Conservation (phyloP, 1,139 yeast genomes). For the Yamadazyma friedrichii region DNA sequence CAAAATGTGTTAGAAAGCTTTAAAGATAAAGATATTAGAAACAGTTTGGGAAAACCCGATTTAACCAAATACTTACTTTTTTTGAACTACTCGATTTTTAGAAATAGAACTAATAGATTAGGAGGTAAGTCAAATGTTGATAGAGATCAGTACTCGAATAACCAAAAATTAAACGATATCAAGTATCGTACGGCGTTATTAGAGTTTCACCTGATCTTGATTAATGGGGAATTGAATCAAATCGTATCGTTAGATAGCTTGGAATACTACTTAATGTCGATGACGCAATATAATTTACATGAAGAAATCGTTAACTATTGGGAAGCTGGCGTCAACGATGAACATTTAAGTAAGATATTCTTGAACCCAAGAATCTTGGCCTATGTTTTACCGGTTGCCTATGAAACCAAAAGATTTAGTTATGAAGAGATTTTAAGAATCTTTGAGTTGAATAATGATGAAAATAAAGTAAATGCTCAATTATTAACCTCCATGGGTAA, state of each 20-base stretch:
- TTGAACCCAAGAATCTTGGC: slow-evolving; percentile 64
- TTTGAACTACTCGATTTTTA: slow-evolving; percentile 28
- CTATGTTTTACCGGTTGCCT: slow-evolving; percentile 67
- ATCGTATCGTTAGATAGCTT: slow-evolving; percentile 22
- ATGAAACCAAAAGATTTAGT: slow-evolving; percentile 56
- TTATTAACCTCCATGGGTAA: slow-evolving; percentile 40
- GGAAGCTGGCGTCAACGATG: slow-evolving; percentile 44
- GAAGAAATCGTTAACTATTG: slow-evolving; percentile 39
- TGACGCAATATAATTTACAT: slow-evolving; percentile 36
- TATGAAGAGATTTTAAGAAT: slow-evolving; percentile 54
- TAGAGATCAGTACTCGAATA: slow-evolving; percentile 33
- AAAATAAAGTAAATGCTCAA: slow-evolving; percentile 21
- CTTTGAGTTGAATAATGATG: slow-evolving; percentile 34
- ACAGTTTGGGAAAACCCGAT: slow-evolving; percentile 24
- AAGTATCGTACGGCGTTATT: slow-evolving; percentile 35
- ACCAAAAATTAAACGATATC: slow-evolving; percentile 28
- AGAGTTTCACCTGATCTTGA: slow-evolving; percentile 30
- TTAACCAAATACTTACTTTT: slow-evolving; percentile 26
- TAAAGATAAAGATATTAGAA: slow-evolving; percentile 28
- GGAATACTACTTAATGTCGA: slow-evolving; percentile 26
- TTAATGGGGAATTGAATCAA: slow-evolving; percentile 30
- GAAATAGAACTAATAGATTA: slow-evolving; percentile 33
- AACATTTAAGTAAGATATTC: slow-evolving; percentile 27
- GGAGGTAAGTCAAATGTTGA: slow-evolving; percentile 37
- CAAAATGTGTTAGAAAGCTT: slow-evolving; percentile 24